Conservation (phyloP, 2,329 filamentous ascomycete species). For the Colletotrichum chlorophyti region DNA sequence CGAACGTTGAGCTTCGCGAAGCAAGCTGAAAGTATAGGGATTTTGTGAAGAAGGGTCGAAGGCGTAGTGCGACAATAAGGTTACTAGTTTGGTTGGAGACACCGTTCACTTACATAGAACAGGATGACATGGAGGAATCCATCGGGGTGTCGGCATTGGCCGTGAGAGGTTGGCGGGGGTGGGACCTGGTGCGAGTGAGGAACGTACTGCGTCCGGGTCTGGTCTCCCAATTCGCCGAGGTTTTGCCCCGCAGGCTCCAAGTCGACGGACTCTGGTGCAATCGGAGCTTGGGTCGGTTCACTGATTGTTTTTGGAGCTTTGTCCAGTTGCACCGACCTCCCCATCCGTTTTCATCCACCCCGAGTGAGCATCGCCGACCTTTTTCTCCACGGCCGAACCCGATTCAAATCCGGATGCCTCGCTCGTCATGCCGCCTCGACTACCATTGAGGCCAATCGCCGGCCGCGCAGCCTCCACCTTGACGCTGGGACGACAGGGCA, state of each 20-base stretch:
- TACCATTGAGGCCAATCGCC: slow-evolving; percentile 37
- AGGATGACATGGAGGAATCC: neutral
- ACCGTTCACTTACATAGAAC: slow-evolving; percentile 16
- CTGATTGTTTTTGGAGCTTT: slow-evolving; percentile 22
- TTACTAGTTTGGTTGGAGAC: neutral
- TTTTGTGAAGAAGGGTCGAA: neutral
- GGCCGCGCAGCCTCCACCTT: slow-evolving; percentile 26
- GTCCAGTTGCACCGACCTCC: slow-evolving; percentile 18
- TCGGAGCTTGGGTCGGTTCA: slow-evolving; percentile 17
- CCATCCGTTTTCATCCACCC: neutral
- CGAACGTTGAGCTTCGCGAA: neutral
- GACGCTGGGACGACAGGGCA: slow-evolving; percentile 9
- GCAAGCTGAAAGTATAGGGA: neutral
- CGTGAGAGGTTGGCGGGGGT: slow-evolving; percentile 15
- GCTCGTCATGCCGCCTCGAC: slow-evolving; percentile 37
- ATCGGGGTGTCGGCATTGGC: slow-evolving; percentile 2
- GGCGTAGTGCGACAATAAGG: neutral
- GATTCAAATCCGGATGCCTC: neutral
- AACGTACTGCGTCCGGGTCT: neutral
- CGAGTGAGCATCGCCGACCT: neutral
- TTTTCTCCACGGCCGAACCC: neutral
- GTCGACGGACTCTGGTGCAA: too few relatives aligned
- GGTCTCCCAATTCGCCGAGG: slow-evolving; percentile 20
- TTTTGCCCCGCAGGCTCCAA: slow-evolving; percentile 12
- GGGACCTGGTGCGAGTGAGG: neutral